Evolutionary conservation across 768 basidiomycete species (phyloP).

Genomic region (Leccinum variicolor): DNA sequence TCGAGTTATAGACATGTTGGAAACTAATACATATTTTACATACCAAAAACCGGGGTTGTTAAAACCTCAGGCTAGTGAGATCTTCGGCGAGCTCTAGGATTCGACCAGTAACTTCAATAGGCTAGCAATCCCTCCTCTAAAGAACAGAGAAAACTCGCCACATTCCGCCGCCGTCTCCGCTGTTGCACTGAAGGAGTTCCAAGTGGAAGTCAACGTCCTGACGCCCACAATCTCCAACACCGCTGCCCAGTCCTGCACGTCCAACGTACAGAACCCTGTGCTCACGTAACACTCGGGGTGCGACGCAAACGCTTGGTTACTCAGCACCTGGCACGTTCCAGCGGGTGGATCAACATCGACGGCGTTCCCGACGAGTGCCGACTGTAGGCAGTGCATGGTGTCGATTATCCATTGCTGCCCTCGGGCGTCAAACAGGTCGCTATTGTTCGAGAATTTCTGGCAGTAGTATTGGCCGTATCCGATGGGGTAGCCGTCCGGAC

Average conservation of each 20-base stretch:
- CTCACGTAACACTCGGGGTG: neutral
- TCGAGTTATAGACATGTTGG: neutral
- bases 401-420: neutral
- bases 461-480: neutral
- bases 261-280: constrained; percentile 40
- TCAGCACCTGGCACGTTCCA: neutral
- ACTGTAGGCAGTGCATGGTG: neutral
- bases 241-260: constrained; percentile 34
- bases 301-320: neutral
- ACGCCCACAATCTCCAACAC: constrained; percentile 33
- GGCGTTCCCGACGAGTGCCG: constrained; percentile 35
- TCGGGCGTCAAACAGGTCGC: neutral
- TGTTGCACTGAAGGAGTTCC: constrained; percentile 14
- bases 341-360: constrained; percentile 15
- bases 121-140: constrained; percentile 8
- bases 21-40: neutral
- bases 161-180: constrained; percentile 11
- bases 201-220: constrained; percentile 12
- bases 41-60: neutral
- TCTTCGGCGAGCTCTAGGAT: neutral
- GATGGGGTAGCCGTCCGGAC: neutral
- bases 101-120: neutral
- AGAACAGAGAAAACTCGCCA: constrained; percentile 10
- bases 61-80: neutral
- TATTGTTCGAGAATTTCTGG: neutral